Percentiles rank a stretch among this genome's conserved stretches.
Conservation (phyloP, 495 filamentous ascomycete genomes). For the Hypoxylon subgilvum region DNA sequence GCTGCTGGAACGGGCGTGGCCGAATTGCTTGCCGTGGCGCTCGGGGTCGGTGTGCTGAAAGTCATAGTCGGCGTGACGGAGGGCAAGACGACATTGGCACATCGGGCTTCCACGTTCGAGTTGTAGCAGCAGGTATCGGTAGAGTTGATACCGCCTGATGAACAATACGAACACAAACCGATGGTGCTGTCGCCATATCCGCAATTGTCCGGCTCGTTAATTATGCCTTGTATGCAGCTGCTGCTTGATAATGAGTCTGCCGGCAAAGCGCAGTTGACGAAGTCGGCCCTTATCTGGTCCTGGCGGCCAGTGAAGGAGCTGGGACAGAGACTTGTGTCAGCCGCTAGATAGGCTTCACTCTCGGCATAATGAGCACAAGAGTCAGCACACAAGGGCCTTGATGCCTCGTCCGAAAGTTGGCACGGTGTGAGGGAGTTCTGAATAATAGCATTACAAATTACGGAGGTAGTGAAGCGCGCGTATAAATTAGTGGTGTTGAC, state of each 20-base stretch:
- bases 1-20: slow-evolving; percentile 47
- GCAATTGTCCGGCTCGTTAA: slow-evolving; percentile 87
- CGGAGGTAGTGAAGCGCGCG: slow-evolving; percentile 89
- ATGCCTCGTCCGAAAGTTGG: slow-evolving; percentile 63
- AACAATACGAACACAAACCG: slow-evolving; percentile 88
- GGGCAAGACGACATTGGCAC: slow-evolving; percentile 75
- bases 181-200: slow-evolving; percentile 81
- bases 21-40: slow-evolving; percentile 50
- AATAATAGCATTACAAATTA: slow-evolving; percentile 93
- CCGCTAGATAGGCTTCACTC: slow-evolving; percentile 82
- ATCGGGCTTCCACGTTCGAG: slow-evolving; percentile 73
- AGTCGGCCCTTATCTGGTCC: slow-evolving; percentile 86
- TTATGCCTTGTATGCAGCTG: slow-evolving; percentile 73
- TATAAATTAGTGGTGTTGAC: slow-evolving; percentile 85
- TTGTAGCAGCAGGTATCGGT: slow-evolving; percentile 95
- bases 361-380: slow-evolving; percentile 85
- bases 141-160: slow-evolving; percentile 78
- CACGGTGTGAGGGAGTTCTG: slow-evolving; percentile 86
- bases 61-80: slow-evolving; percentile 72
- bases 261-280: slow-evolving; percentile 85
- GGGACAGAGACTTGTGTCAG: slow-evolving; percentile 75
- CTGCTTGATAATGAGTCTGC: slow-evolving; percentile 72
- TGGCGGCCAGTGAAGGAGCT: slow-evolving; percentile 67
- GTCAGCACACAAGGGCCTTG: slow-evolving; percentile 84
- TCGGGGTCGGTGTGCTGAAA: slow-evolving; percentile 61